Percentiles rank a stretch among this genome's conserved stretches.
Evolutionary conservation across 2,329 filamentous ascomycete genomes (phyloP).

Genomic region (Alternaria sp.): DNA sequence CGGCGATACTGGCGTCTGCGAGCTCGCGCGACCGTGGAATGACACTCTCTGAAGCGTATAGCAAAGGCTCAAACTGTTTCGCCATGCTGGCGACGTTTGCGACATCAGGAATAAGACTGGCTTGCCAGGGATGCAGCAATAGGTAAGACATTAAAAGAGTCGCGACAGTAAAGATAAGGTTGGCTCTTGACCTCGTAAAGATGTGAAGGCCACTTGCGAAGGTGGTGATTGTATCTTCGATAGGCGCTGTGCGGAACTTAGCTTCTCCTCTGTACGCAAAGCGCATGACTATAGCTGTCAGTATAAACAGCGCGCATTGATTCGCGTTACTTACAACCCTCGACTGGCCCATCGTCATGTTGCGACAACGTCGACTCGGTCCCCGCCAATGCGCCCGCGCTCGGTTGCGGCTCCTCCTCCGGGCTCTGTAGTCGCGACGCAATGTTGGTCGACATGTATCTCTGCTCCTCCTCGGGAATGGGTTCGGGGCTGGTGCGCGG

Average conservation of each 20-base stretch:
- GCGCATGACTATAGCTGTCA: conserved; percentile 71
- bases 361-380: conserved; percentile 36
- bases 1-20: conserved; percentile 88
- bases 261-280: conserved; percentile 88
- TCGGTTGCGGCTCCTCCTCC: conserved; percentile 29
- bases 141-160: conserved; percentile 69
- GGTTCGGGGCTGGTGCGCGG: conserved; percentile 60
- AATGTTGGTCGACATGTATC: conserved; percentile 39
- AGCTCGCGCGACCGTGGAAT: conserved; percentile 84
- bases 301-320: conserved; percentile 17
- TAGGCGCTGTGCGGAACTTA: conserved; percentile 82
- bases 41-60: conserved; percentile 92
- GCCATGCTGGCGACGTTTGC: conserved; percentile 90
- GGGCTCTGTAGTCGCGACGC: conserved; percentile 45
- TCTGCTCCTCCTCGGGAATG: conserved; percentile 41
- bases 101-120: conserved; percentile 77
- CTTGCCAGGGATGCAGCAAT: conserved; percentile 68
- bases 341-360: conserved; percentile 35
- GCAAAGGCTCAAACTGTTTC: conserved; percentile 89
- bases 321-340: conserved; percentile 42
- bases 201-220: conserved; percentile 65
- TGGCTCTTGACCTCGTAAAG: conserved; percentile 73
- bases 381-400: conserved; percentile 25
- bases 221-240: conserved; percentile 73
- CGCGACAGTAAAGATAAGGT: conserved; percentile 67